Evolutionary conservation across 2,329 filamentous ascomycete species (phyloP).

Genomic region (Hypoxylon sp.): DNA sequence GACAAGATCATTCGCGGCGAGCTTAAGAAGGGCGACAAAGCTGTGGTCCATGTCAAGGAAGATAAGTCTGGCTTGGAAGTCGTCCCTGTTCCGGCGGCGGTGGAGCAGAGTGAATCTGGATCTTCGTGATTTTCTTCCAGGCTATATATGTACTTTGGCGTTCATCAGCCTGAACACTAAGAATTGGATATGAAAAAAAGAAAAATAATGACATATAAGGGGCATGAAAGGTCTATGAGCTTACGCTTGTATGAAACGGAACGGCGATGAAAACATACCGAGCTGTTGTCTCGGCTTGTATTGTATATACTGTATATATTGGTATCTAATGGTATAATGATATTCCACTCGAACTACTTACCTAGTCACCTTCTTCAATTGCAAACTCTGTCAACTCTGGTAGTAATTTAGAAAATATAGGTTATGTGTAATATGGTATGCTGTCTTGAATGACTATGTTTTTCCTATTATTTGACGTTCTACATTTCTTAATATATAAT

Average conservation of each 20-base stretch:
- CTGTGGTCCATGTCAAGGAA: slow-evolving; percentile 77
- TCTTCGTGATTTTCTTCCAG: slow-evolving; percentile 17
- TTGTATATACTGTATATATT: slow-evolving; percentile 30
- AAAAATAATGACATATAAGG: slow-evolving; percentile 7
- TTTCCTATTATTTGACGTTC: slow-evolving; percentile 10
- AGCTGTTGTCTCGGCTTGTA: slow-evolving; percentile 35
- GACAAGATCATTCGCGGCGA: slow-evolving; percentile 92
- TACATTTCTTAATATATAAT: slow-evolving; percentile 2
- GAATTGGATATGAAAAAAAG: slow-evolving; percentile 16
- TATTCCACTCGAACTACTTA: slow-evolving; percentile 20
- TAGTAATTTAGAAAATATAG: background rate
- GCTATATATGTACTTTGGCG: background rate
- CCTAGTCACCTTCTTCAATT: background rate
- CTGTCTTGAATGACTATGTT: background rate
- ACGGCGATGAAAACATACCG: slow-evolving; percentile 13
- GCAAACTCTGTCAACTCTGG: background rate
- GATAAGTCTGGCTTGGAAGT: slow-evolving; percentile 73
- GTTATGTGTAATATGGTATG: background rate
- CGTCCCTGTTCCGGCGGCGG: slow-evolving; percentile 32
- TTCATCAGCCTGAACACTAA: slow-evolving; percentile 11
- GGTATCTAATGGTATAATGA: slow-evolving; percentile 20
- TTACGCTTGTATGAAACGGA: slow-evolving; percentile 11
- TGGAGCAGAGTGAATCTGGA: slow-evolving; percentile 18
- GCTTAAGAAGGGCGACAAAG: slow-evolving; percentile 81
- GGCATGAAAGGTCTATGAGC: background rate